These are phyloP conservation scores for Phytophthora cajani DNA, from an alignment of 352 stramenopile species.

Conservation along the genomic window DNA sequence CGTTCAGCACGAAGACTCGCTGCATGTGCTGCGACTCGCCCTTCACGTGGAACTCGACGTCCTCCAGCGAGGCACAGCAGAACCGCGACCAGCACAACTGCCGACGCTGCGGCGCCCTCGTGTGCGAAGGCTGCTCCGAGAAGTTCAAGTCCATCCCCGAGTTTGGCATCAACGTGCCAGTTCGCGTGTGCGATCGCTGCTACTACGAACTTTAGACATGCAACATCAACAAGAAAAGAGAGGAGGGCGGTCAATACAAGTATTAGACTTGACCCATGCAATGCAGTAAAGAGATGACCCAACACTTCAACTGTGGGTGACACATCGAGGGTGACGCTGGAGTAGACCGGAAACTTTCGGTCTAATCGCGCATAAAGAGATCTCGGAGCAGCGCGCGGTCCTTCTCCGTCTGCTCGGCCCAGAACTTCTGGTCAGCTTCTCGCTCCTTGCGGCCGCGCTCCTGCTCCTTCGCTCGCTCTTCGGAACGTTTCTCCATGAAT, in stretches of 20 bases:
- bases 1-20: conserved; percentile 83
- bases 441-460: conserved; percentile 23
- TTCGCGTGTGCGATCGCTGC: conserved; percentile 88
- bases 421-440: conserved; percentile 33
- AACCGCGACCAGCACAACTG: conserved; percentile 93
- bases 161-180: conserved; percentile 86
- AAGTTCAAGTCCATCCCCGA: conserved; percentile 87
- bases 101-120: conserved; percentile 76
- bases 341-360: background rate
- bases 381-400: conserved; percentile 32
- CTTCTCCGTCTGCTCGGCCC: conserved; percentile 23
- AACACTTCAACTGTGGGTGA: background rate
- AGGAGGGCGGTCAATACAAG: conserved; percentile 2
- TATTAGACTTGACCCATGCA: background rate
- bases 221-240: background rate
- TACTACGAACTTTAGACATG: conserved; percentile 73
- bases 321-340: background rate
- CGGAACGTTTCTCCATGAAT: conserved; percentile 22
- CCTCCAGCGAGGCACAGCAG: conserved; percentile 87
- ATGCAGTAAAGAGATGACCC: background rate
- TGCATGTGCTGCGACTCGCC: conserved; percentile 90
- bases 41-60: conserved; percentile 92
- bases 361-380: conserved; percentile 21
- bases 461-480: conserved; percentile 19
- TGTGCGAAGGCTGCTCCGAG: conserved; percentile 87